These are phyloP conservation scores for Cryptosporidium ryanae DNA, from an alignment of 169 alveolate species.

Conservation along the genomic window DNA sequence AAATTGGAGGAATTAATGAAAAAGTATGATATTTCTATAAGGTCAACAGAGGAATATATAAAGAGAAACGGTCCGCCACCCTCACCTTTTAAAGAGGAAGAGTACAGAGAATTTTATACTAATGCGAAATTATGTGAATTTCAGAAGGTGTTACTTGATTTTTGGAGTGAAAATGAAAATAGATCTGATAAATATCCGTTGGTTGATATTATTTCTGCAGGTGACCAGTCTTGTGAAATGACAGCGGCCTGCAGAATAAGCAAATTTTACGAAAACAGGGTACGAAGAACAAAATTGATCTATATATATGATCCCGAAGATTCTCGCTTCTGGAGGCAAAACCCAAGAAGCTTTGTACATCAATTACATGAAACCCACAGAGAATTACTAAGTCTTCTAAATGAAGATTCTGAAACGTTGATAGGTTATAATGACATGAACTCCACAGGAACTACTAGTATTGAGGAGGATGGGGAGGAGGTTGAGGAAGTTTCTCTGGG, in stretches of 20 bases:
- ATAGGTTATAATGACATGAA: conserved; percentile 59
- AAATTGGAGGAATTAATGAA: conserved; percentile 75
- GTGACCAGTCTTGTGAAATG: conserved; percentile 80
- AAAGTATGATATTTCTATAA: conserved; percentile 63
- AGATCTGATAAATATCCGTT: conserved; percentile 5
- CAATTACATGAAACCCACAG: conserved; percentile 52
- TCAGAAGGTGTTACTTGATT: conserved; percentile 67
- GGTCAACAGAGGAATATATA: conserved; percentile 77
- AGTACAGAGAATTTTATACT: conserved; percentile 78
- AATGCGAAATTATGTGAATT: conserved; percentile 75
- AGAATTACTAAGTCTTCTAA: conserved; percentile 30
- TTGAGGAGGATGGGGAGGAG: conserved; percentile 76
- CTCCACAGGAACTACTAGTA: conserved; percentile 32
- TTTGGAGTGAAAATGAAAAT: conserved; percentile 23
- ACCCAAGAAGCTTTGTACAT: conserved; percentile 40
- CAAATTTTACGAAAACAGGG: conserved; percentile 53
- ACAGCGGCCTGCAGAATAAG: conserved; percentile 78
- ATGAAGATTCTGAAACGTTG: conserved; percentile 61
- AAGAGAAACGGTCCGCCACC: conserved; percentile 77
- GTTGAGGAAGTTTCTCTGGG: conserved; percentile 68
- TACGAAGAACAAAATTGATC: conserved; percentile 45
- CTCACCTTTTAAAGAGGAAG: conserved; percentile 76
- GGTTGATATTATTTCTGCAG: conserved; percentile 76
- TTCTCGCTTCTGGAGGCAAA: conserved; percentile 72
- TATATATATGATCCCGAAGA: conserved; percentile 71